These are phyloP conservation scores for Isochrysis galbana DNA, from an alignment of 78 protist genomes.

Conservation along the genomic window DNA sequence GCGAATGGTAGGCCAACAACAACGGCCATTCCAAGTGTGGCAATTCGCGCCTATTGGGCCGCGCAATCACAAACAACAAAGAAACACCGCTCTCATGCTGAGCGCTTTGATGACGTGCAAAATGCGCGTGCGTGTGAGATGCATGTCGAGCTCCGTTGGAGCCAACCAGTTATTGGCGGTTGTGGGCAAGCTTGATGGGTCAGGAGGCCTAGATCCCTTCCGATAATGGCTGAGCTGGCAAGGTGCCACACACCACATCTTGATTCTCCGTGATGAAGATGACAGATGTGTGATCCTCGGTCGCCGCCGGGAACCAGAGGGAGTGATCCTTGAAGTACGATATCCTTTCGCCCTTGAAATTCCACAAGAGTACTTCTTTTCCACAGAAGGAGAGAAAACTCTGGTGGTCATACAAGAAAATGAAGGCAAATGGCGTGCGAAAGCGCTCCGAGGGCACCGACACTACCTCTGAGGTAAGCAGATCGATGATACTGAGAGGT, in stretches of 20 bases:
- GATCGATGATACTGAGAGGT: not conserved
- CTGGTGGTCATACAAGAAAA: slow-evolving; percentile 1
- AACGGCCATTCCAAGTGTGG: too few relatives aligned
- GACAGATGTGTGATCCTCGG: not conserved
- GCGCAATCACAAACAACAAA: too few relatives aligned
- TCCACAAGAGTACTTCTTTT: not conserved
- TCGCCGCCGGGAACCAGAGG: not conserved
- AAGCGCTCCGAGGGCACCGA: not conserved
- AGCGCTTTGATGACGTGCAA: too few relatives aligned
- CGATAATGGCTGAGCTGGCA: too few relatives aligned
- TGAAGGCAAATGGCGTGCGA: not conserved
- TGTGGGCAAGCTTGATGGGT: too few relatives aligned
- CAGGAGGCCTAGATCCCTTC: not conserved
- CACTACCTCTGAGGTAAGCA: not conserved
- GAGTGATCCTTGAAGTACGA: not conserved
- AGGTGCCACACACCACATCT: not conserved
- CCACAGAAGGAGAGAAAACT: not conserved
- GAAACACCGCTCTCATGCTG: too few relatives aligned
- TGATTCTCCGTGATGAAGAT: not conserved
- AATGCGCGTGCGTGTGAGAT: too few relatives aligned
- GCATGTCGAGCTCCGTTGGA: too few relatives aligned
- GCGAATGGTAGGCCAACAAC: too few relatives aligned
- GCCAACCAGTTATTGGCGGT: too few relatives aligned
- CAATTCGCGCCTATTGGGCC: too few relatives aligned
- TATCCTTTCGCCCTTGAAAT: not conserved